A percentile compares a stretch with the other conserved stretches of the same genome.
Conservation (phyloP, 2,329 filamentous ascomycete genomes). For the Alternaria novae-zelandiae region DNA sequence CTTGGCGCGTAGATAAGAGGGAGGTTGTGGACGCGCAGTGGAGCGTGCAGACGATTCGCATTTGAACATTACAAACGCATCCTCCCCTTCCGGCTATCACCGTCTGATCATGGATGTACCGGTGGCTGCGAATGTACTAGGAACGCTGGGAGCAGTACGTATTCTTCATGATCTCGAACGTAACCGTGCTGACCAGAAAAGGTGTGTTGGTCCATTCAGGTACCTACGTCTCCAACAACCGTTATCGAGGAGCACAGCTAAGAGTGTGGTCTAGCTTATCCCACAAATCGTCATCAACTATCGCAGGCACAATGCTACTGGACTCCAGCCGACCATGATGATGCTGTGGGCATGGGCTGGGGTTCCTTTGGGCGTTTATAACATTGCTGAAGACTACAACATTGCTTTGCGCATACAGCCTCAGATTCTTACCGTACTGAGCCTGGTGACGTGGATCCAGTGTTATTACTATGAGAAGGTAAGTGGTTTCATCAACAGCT, state of each 20-base stretch:
- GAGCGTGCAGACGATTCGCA: neutral
- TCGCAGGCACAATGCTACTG: conserved; percentile 68
- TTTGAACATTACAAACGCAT: neutral
- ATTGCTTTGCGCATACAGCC: conserved; percentile 62
- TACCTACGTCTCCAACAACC: conserved; percentile 30
- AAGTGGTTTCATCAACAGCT: neutral
- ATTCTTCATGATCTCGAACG: too few species aligned
- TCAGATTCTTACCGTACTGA: conserved; percentile 61
- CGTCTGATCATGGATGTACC: conserved; percentile 59
- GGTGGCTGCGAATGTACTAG: conserved; percentile 63
- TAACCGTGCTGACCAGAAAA: conserved; percentile 18
- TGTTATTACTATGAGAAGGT: conserved; percentile 61
- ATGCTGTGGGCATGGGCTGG: conserved; percentile 73
- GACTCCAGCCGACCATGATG: conserved; percentile 74
- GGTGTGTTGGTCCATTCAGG: conserved; percentile 71
- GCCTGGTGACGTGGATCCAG: conserved; percentile 62
- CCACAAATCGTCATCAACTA: conserved; percentile 75
- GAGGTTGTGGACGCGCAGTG: neutral
- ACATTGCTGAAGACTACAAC: conserved; percentile 62
- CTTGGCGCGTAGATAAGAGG: neutral
- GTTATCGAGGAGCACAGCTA: neutral
- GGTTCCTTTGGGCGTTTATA: conserved; percentile 69
- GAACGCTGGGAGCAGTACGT: conserved; percentile 64
- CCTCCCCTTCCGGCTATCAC: neutral
- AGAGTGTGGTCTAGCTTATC: conserved; percentile 58